Conservation (phyloP, 345 rosid species). For the Populus deltoides region DNA sequence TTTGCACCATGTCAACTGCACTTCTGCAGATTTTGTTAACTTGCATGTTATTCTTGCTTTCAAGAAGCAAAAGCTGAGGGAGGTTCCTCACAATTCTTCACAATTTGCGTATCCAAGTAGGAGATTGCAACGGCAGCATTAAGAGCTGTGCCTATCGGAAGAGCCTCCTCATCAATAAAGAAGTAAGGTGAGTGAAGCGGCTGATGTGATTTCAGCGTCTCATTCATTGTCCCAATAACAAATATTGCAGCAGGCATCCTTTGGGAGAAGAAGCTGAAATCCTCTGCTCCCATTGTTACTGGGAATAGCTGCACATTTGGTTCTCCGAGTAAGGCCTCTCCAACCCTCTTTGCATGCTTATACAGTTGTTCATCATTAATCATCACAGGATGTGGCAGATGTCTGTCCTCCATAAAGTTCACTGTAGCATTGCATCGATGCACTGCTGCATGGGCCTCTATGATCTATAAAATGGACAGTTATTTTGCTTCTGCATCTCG, state of each 20-base stretch:
- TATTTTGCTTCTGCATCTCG: background rate
- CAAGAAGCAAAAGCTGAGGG: background rate
- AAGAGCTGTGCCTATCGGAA: constrained; percentile 67
- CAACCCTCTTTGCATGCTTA: constrained; percentile 51
- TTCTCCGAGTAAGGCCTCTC: constrained; percentile 51
- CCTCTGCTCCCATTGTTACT: constrained; percentile 63
- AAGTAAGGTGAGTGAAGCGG: constrained; percentile 62
- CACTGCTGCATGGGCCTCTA: constrained; percentile 60
- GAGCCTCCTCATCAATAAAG: constrained; percentile 57
- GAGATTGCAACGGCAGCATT: constrained; percentile 62
- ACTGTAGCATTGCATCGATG: constrained; percentile 51
- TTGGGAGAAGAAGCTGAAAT: constrained; percentile 65
- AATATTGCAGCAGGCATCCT: constrained; percentile 54
- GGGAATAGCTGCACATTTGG: constrained; percentile 48
- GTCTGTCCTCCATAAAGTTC: constrained; percentile 48
- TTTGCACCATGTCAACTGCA: background rate
- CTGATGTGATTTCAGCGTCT: constrained; percentile 45
- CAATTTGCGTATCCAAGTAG: constrained; percentile 43
- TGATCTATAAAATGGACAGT: constrained; percentile 31
- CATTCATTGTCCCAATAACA: constrained; percentile 51
- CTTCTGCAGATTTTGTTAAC: background rate
- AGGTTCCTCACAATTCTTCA: constrained; percentile 8
- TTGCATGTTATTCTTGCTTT: background rate
- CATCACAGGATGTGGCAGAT: constrained; percentile 52
- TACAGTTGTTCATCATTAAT: constrained; percentile 50